Evolutionary conservation across 805 yeast genomes (phyloP).

Genomic region (Ogataea philodendri): DNA sequence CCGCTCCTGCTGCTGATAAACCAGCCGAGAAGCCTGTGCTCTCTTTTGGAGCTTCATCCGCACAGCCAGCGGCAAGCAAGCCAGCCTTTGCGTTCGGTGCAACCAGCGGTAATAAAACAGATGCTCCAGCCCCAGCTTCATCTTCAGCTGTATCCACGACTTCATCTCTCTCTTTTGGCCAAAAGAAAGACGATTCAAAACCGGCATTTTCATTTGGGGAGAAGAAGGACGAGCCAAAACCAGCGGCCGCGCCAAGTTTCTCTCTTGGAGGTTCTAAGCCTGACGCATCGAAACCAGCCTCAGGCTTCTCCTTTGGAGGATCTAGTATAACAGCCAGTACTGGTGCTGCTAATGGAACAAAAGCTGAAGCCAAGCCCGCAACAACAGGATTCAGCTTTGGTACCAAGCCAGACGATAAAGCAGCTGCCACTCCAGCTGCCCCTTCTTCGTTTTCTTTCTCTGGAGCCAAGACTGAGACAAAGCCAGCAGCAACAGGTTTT

Average conservation of each 20-base stretch:
- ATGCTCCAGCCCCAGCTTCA: neutral
- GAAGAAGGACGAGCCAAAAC: neutral
- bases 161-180: neutral
- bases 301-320: conserved; percentile 12
- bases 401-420: conserved; percentile 13
- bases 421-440: conserved; percentile 3
- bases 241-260: too few relatives aligned
- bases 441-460: conserved; percentile 14
- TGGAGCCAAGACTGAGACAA: conserved; percentile 24
- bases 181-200: neutral
- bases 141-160: conserved; percentile 1
- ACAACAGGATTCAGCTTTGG: conserved; percentile 10
- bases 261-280: conserved; percentile 16
- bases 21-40: conserved; percentile 11
- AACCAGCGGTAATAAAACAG: conserved; percentile 1
- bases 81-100: conserved; percentile 8
- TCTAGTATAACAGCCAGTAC: neutral
- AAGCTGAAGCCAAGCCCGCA: conserved; percentile 17
- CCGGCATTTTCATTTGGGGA: conserved; percentile 2
- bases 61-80: neutral
- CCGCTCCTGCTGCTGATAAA: neutral
- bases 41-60: conserved; percentile 4
- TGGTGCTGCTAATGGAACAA: neutral
- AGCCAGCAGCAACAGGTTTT: conserved; percentile 13
- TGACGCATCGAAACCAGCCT: conserved; percentile 13